Base-by-base conservation (phyloP, 1,139 yeast species). In the Hansenula sp. region DNA sequence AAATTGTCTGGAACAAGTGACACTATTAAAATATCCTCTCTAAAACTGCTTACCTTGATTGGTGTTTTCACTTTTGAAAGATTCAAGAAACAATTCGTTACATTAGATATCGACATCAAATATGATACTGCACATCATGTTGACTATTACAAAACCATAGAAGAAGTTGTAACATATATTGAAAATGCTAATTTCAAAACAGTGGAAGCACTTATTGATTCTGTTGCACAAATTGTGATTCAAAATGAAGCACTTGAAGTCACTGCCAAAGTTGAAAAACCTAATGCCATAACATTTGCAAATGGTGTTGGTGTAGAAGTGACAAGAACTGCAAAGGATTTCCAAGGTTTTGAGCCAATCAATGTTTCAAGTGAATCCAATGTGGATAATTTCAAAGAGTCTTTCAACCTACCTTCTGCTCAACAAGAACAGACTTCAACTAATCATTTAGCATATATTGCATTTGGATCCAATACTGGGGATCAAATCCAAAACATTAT, bases 21-120 rank as follows among this genome's bases (percentile, higher is more conserved):
- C 50, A 50, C 53, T 11, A 66, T 84, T 8, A 60, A 57, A 25
- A 74, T 84, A 29, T 66, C 68, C 24, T 74, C 75, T 13, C 64
- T 90, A 38, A 71, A 75, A 41, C 62, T 86, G 24, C 71, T 83
- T 38, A 83, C 96, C 0, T 71, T 89, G 31, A 85, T 92, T 51
- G 98, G 98, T 3, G 94, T 92, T 9, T 90, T 88, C 64, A 83
- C 90, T 1, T 86, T 89, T 62, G 98, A 92, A 59, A 69, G 97
- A 46, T 62, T 82, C 28, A 82, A 84, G 55, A 77, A 77, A 50
- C 98, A 92, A 61, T 79, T 76, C 45, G 84, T 87, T 10, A 70
- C 78, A 21, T 66, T 90, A 27, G 85, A 82, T 48, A 53, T 82
- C 33, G 60, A 63, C 25, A 57, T 82, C 31, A 65, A 66, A 5